A percentile compares a stretch with the other conserved stretches of the same genome.
phyloP scores from a whole-genome alignment of 1,139 yeast species.

The Oligophagozyma castellii region DNA sequence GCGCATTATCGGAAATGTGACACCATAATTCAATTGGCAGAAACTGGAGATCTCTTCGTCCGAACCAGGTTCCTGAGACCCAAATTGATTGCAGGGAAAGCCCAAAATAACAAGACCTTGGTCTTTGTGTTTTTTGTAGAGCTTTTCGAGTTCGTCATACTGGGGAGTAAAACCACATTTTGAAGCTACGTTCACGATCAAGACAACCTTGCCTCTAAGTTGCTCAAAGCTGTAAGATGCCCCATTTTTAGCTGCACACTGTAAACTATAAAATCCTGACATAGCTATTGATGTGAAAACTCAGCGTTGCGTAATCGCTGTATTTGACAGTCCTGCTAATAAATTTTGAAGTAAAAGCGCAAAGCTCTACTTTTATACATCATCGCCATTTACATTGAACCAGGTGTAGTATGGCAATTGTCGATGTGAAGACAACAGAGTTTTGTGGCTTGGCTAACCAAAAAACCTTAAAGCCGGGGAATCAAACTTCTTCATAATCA shows the following conservation, averaged over 20 bases:
- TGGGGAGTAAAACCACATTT: constrained; percentile 85
- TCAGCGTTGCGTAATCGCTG: too few species aligned
- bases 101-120: constrained; percentile 71
- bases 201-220: constrained; percentile 78
- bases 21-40: constrained; percentile 61
- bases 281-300: too few species aligned
- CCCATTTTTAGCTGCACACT: constrained; percentile 45
- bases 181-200: constrained; percentile 85
- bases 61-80: constrained; percentile 73
- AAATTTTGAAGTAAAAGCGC: too few species aligned
- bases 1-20: constrained; percentile 75
- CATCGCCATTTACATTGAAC: too few species aligned
- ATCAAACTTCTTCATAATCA: too few species aligned
- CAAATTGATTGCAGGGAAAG: constrained; percentile 90
- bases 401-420: too few species aligned
- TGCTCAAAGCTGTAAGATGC: constrained; percentile 52
- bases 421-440: too few species aligned
- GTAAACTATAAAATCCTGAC: constrained; percentile 39
- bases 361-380: too few species aligned
- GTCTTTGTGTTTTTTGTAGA: constrained; percentile 66
- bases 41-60: constrained; percentile 50
- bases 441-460: too few species aligned
- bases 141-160: constrained; percentile 69
- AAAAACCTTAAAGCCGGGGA: too few species aligned
- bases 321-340: too few species aligned